Evolutionary conservation across 1,284 basidiomycete genomes (phyloP).

Genomic region (Takashimella koratensis): DNA sequence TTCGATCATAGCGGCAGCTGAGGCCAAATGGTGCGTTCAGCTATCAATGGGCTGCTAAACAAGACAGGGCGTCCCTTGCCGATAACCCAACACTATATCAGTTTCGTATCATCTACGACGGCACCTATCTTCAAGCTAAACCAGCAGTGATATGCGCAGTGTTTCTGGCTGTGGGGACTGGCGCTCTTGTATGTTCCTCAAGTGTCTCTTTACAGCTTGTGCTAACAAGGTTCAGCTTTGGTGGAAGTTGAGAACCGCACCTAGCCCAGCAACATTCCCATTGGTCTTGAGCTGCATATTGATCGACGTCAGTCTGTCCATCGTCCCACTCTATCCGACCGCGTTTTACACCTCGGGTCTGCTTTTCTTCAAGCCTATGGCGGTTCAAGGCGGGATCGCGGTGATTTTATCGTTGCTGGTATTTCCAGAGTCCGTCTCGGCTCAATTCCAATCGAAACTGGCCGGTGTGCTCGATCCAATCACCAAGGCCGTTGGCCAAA

Average conservation of each 20-base stretch:
- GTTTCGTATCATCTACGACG: constrained; percentile 31
- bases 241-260: constrained; percentile 46
- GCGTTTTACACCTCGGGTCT: constrained; percentile 34
- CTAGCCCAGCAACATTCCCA: constrained; percentile 45
- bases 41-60: background rate
- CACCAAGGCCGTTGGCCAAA: constrained; percentile 21
- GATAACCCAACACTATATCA: constrained; percentile 15
- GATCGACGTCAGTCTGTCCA: constrained; percentile 40
- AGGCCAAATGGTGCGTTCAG: constrained; percentile 26
- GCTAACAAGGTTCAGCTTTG: constrained; percentile 23
- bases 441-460: constrained; percentile 41
- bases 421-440: constrained; percentile 45
- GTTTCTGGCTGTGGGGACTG: constrained; percentile 40
- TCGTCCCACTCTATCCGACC: constrained; percentile 30
- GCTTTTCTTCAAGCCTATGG: constrained; percentile 45
- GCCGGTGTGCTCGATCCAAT: constrained; percentile 36
- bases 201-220: background rate
- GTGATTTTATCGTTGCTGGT: constrained; percentile 34
- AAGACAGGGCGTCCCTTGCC: constrained; percentile 14
- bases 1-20: constrained; percentile 21
- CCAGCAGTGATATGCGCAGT: constrained; percentile 38
- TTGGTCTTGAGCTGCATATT: constrained; percentile 44
- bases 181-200: constrained; percentile 27
- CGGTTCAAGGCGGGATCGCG: constrained; percentile 39
- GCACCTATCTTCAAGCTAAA: constrained; percentile 42